Base-by-base conservation (phyloP, 176 grass and related monocot species). In the Ensete glaucum region DNA sequence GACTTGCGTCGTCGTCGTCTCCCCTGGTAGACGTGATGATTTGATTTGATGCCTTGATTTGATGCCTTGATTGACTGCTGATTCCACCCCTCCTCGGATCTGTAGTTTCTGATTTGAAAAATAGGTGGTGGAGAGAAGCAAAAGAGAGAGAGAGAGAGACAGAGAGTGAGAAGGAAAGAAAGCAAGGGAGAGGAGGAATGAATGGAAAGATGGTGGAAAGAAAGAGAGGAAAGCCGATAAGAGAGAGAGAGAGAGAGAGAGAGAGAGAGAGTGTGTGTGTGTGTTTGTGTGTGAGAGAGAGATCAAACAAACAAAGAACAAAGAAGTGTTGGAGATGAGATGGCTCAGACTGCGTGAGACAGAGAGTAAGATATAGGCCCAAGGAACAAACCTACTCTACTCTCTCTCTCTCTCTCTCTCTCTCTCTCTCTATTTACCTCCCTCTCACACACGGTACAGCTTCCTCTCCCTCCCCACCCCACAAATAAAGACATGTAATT, bases 41-140 rank as follows among this genome's bases (percentile, higher is more conserved):
- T 86, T 93, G 94, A 93, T 91, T 84, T 89, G 94, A 92, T 83
- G 78, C 81, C 72, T n/a, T 81, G 65, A 79, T 69, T 79, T 79
- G 75, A 65, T 78, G 77, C 66, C 64, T 83, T 88, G 90, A 97
- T 92, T 90, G 85, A 87, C 85, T 88, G 82, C 83, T 88, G 92
- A 72, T 93, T 78, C 85, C 87, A 14, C 13, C 19, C 3, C 24
- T 73, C 53, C 50, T 73, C 67, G 67, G 67, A 90, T 89, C 80
- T 96, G 78, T 79, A 76, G 88, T 82, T 85, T 67, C 86, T 84
- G 81, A 85, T 90, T 96, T 92, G 87, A 81, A 81, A 84, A 72
- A 79, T 70, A 73, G 51, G 23, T 10, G 12, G 24, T 58, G 11
- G 34, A 43, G 17, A 15, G 11, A 8, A 48, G 14, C 15, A 19